A percentile compares a stretch with the other conserved stretches of the same genome.
Evolutionary conservation across 1,139 yeast species (phyloP).

Genomic region (Suhomyces bokatorum): DNA sequence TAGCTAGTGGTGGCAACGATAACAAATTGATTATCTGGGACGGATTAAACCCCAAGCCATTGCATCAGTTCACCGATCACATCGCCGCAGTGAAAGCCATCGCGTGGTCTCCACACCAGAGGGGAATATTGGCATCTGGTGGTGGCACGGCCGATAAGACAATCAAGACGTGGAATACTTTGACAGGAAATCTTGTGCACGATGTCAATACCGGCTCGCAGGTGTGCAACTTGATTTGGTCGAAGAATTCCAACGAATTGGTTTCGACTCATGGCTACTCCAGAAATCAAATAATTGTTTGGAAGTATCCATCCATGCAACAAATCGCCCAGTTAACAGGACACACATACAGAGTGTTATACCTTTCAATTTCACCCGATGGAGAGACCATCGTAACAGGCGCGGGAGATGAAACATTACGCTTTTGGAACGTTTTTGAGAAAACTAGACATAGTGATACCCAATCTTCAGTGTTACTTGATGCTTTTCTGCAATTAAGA

Average conservation of each 20-base stretch:
- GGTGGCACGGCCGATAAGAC: constrained; percentile 96
- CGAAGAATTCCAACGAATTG: constrained; percentile 84
- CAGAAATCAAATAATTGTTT: constrained; percentile 83
- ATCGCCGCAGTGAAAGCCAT: constrained; percentile 95
- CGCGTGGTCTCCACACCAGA: constrained; percentile 96
- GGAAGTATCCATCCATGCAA: constrained; percentile 94
- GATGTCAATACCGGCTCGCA: constrained; percentile 95
- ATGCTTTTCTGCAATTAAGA: constrained; percentile 77
- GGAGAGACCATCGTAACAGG: constrained; percentile 98
- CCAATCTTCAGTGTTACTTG: constrained; percentile 65
- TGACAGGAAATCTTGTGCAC: constrained; percentile 69
- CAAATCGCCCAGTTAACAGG: constrained; percentile 94
- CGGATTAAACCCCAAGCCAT: constrained; percentile 68
- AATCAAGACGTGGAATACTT: constrained; percentile 89
- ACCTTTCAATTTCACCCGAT: constrained; percentile 90
- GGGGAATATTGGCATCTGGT: constrained; percentile 91
- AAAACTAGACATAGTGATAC: constrained; percentile 61
- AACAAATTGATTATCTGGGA: constrained; percentile 86
- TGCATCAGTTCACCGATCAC: constrained; percentile 77
- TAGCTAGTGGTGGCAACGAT: constrained; percentile 95
- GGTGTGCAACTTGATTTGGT: constrained; percentile 93
- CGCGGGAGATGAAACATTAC: constrained; percentile 94
- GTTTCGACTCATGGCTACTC: constrained; percentile 96
- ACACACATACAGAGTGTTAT: constrained; percentile 89
- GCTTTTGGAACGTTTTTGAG: constrained; percentile 93